These are phyloP conservation scores for Ustilago sp. DNA, from an alignment of 1,284 basidiomycete genomes.

Conservation along the genomic window DNA sequence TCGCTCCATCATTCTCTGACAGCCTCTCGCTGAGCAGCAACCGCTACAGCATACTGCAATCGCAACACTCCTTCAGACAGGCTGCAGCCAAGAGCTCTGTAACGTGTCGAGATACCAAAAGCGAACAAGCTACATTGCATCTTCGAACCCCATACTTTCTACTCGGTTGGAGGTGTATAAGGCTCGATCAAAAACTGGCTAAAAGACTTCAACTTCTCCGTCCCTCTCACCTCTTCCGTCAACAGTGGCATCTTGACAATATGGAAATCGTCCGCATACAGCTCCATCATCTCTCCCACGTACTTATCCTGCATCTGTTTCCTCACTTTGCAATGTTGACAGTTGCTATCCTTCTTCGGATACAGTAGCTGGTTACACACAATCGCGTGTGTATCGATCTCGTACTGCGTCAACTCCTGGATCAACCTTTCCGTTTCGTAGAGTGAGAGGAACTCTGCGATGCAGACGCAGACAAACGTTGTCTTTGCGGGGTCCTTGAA, in stretches of 20 bases:
- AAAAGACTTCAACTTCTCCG: conserved; percentile 84
- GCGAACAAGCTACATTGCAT: not conserved
- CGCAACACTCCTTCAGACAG: not conserved
- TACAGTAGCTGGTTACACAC: conserved; percentile 97
- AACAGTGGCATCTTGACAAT: conserved; percentile 82
- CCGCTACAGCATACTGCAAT: not conserved
- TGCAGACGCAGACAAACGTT: conserved; percentile 93
- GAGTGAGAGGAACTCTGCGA: conserved; percentile 95
- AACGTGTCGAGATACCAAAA: not conserved
- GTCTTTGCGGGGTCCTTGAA: conserved; percentile 99
- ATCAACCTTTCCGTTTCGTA: conserved; percentile 98
- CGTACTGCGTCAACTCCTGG: conserved; percentile 93
- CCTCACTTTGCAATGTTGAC: conserved; percentile 92
- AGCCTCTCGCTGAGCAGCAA: too few species aligned
- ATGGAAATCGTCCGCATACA: conserved; percentile 68
- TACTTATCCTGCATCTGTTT: conserved; percentile 91
- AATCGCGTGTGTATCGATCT: conserved; percentile 98
- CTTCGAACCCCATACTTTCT: not conserved
- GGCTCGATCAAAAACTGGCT: conserved; percentile 61
- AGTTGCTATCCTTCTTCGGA: conserved; percentile 89
- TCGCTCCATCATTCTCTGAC: too few species aligned
- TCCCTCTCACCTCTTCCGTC: conserved; percentile 95
- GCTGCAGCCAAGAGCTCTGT: not conserved
- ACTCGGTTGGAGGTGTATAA: conserved; percentile 55
- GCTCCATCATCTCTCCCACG: conserved; percentile 65